Evolutionary conservation across 768 basidiomycete species (phyloP).

Genomic region (Cantharellus cinnabarinus): DNA sequence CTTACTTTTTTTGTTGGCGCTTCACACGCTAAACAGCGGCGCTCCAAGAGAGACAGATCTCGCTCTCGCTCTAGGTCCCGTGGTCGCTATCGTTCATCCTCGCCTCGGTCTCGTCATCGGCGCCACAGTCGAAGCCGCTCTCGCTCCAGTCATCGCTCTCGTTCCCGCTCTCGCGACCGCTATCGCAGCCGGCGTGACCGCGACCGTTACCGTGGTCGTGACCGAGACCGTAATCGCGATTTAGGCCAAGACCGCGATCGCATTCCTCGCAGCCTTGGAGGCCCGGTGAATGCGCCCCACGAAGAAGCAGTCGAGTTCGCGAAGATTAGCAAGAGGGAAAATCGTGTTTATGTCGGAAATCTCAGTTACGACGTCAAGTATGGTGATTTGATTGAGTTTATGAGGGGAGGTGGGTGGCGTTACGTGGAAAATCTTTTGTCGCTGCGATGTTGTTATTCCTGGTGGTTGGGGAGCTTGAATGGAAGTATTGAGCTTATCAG

Average conservation of each 20-base stretch:
- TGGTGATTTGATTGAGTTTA: slow-evolving; percentile 97
- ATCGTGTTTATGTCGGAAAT: slow-evolving; percentile 96
- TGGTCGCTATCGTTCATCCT: slow-evolving; percentile 20
- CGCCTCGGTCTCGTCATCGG: slow-evolving; percentile 12
- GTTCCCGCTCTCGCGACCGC: slow-evolving; percentile 41
- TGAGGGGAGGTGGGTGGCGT: slow-evolving; percentile 47
- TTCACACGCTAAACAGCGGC: background rate
- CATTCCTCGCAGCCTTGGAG: slow-evolving; percentile 63
- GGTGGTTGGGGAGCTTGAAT: background rate
- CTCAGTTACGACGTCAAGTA: slow-evolving; percentile 98
- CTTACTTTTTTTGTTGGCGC: too few species aligned
- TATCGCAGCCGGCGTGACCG: slow-evolving; percentile 7
- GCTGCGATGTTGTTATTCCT: background rate
- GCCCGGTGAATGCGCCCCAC: slow-evolving; percentile 75
- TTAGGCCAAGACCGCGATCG: slow-evolving; percentile 28
- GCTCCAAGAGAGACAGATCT: background rate
- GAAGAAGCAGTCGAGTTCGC: slow-evolving; percentile 92
- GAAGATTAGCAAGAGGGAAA: slow-evolving; percentile 92
- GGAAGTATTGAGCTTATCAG: background rate
- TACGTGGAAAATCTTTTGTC: background rate
- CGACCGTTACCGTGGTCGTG: slow-evolving; percentile 23
- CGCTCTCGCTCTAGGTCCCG: slow-evolving; percentile 37
- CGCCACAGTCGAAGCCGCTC: background rate
- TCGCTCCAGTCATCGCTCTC: slow-evolving; percentile 23
- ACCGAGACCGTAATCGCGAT: slow-evolving; percentile 23